Percentiles rank a stretch among this genome's conserved stretches.
Evolutionary conservation across 352 stramenopile genomes (phyloP).

Genomic region (Pythium utonaiense): DNA sequence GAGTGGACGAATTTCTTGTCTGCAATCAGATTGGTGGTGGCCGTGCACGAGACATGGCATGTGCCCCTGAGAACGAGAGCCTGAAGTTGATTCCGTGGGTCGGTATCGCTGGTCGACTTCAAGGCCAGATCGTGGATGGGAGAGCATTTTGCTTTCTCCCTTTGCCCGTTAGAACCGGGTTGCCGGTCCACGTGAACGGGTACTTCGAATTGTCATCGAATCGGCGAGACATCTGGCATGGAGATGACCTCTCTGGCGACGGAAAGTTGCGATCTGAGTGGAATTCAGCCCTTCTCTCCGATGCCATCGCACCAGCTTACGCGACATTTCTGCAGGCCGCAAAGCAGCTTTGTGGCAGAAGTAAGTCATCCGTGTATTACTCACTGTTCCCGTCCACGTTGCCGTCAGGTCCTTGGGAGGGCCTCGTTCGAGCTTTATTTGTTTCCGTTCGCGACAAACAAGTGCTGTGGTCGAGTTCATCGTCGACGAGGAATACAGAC

Average conservation of each 20-base stretch:
- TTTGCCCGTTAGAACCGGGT: slow-evolving; percentile 83
- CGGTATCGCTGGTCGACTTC: slow-evolving; percentile 77
- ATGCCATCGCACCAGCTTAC: slow-evolving; percentile 78
- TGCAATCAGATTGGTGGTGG: slow-evolving; percentile 88
- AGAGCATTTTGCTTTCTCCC: slow-evolving; percentile 92
- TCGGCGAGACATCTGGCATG: slow-evolving; percentile 80
- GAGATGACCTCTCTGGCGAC: slow-evolving; percentile 79
- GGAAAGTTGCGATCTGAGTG: slow-evolving; percentile 75
- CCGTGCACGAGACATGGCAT: slow-evolving; percentile 72
- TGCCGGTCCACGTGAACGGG: slow-evolving; percentile 91
- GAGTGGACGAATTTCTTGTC: slow-evolving; percentile 72
- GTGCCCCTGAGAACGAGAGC: slow-evolving; percentile 52
- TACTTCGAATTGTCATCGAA: slow-evolving; percentile 94
- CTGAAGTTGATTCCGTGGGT: slow-evolving; percentile 89
- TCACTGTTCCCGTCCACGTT: slow-evolving; percentile 43
- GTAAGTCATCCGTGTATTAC: slow-evolving; percentile 36
- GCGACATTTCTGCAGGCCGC: slow-evolving; percentile 58
- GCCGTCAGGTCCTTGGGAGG: slow-evolving; percentile 47
- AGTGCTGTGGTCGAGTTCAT: slow-evolving; percentile 39
- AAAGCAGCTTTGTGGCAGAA: slow-evolving; percentile 34
- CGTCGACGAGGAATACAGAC: slow-evolving; percentile 4
- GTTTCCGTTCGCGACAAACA: slow-evolving; percentile 40
- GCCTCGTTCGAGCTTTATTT: slow-evolving; percentile 53
- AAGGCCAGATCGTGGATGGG: slow-evolving; percentile 39
- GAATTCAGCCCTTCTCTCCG: slow-evolving; percentile 61